phyloP scores from a whole-genome alignment of 306 rosid genomes.

The Geum urbanum region DNA sequence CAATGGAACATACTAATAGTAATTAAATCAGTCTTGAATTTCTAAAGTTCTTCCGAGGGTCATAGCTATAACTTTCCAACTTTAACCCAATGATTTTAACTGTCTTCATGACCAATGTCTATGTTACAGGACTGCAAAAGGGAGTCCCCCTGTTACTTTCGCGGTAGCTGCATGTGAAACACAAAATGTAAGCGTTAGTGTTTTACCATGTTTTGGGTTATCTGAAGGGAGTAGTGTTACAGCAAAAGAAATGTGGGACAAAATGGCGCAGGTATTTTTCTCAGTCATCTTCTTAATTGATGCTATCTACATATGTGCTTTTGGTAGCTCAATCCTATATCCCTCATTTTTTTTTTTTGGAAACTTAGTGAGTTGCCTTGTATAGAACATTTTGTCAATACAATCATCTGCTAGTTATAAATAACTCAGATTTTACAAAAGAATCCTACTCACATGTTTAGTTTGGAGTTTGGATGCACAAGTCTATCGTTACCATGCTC shows the following conservation, averaged over 20 bases:
- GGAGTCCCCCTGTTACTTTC: constrained; percentile 91
- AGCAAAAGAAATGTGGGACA: constrained; percentile 85
- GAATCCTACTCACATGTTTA: not conserved
- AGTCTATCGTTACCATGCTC: not conserved
- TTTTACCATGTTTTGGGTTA: constrained; percentile 83
- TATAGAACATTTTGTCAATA: not conserved
- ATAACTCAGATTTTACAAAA: not conserved
- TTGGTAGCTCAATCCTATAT: constrained; percentile 14
- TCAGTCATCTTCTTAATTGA: constrained; percentile 11
- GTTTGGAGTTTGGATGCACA: not conserved
- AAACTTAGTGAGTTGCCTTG: not conserved
- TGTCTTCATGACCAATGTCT: constrained; percentile 31
- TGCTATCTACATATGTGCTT: constrained; percentile 12
- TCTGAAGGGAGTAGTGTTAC: constrained; percentile 65
- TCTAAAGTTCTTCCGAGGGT: not conserved
- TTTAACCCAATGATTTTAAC: constrained; percentile 6
- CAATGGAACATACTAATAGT: not conserved
- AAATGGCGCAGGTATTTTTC: constrained; percentile 71
- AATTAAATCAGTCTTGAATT: not conserved
- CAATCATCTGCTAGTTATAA: not conserved
- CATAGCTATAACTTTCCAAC: not conserved
- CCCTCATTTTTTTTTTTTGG: not conserved
- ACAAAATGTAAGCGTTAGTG: constrained; percentile 90
- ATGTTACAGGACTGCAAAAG: constrained; percentile 80
- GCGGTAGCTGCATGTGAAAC: constrained; percentile 94